Evolutionary conservation across 192 early-diverging fungal genomes (phyloP).

Genomic region (Paraglomus brasilianum): DNA sequence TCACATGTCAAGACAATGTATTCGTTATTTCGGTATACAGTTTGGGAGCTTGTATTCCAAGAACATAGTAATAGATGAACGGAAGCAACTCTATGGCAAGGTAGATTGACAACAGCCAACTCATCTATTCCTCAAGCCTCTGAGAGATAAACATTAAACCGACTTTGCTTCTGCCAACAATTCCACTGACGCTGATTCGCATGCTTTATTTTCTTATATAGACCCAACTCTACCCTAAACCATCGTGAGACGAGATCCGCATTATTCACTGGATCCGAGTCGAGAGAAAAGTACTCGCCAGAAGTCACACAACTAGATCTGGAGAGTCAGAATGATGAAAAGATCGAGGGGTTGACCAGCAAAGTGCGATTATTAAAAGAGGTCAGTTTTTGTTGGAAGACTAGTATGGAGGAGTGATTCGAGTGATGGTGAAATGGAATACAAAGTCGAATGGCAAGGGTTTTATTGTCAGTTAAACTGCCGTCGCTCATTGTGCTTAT

Average conservation of each 20-base stretch:
- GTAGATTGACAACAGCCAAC: too few relatives aligned
- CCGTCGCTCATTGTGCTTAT: not conserved
- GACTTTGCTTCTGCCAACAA: too few relatives aligned
- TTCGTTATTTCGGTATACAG: too few relatives aligned
- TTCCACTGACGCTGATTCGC: not conserved
- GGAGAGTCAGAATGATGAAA: constrained; percentile 31
- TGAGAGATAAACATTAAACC: too few relatives aligned
- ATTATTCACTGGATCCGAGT: not conserved
- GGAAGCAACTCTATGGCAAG: too few relatives aligned
- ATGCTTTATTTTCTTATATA: not conserved
- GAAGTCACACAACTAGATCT: constrained; percentile 8
- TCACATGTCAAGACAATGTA: too few relatives aligned
- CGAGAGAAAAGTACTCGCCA: not conserved
- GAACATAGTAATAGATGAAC: too few relatives aligned
- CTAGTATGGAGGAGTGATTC: too few relatives aligned
- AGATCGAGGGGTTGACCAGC: constrained; percentile 22
- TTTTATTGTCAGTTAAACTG: not conserved
- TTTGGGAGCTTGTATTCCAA: too few relatives aligned
- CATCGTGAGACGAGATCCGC: not conserved
- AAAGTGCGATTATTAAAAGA: constrained; percentile 31
- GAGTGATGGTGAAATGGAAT: too few relatives aligned
- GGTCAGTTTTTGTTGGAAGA: not conserved
- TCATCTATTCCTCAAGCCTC: too few relatives aligned
- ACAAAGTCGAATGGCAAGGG: too few relatives aligned
- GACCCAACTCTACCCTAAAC: not conserved